phyloP scores from a whole-genome alignment of 2,329 filamentous ascomycete genomes.

The Diaporthe helianthi region DNA sequence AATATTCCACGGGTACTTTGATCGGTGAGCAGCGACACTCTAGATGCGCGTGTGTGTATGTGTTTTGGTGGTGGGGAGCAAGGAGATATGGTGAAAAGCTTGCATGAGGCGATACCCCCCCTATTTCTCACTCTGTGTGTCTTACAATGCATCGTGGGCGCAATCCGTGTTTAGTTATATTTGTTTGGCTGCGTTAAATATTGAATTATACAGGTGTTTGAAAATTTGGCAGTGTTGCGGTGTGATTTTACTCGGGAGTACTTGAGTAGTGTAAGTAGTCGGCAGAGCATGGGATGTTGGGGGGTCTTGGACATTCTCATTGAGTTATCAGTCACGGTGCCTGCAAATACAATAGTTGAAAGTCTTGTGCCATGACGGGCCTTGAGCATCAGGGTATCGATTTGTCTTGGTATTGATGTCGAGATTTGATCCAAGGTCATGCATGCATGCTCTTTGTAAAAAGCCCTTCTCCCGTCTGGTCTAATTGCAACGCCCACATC shows the following conservation, averaged over 20 bases:
- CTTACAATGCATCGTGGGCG: constrained; percentile 1
- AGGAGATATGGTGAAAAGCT: background rate
- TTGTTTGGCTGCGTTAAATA: background rate
- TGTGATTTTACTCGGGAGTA: background rate
- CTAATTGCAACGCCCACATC: background rate
- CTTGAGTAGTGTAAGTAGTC: background rate
- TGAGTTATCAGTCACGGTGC: background rate
- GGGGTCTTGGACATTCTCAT: background rate
- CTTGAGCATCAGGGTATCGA: background rate
- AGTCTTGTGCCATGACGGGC: background rate
- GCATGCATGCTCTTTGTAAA: background rate
- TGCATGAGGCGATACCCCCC: constrained; percentile 30
- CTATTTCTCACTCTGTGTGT: constrained; percentile 6
- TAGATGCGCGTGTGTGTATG: background rate
- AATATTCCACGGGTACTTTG: no score
- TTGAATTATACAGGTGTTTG: constrained; percentile 17
- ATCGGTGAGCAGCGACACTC: background rate
- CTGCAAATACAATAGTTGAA: background rate
- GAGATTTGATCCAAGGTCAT: background rate
- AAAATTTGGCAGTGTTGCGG: background rate
- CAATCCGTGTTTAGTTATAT: constrained; percentile 1
- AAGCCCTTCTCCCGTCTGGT: background rate
- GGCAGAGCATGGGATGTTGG: background rate
- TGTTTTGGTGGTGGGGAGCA: background rate
- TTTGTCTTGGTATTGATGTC: background rate